Evolutionary conservation across 2,329 filamentous ascomycete genomes (phyloP), one percentile per base, ranked within the genome.

Genomic region (Rosellinia necatrix): DNA sequence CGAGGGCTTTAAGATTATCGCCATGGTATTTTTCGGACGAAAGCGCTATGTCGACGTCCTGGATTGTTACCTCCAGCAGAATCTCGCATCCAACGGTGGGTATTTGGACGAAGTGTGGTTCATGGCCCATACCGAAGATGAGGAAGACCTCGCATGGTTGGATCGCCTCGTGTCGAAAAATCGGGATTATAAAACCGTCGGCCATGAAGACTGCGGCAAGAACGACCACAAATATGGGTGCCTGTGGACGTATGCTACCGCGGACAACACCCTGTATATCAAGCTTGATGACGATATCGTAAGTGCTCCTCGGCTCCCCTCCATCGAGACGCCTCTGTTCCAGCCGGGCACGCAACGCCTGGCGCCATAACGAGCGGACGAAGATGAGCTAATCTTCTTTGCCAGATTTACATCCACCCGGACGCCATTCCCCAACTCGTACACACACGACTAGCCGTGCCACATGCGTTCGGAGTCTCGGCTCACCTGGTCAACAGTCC

Each of bases 401-500:
- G 8, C 19, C 42, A 68, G 66, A 40, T 67, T 35, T 70, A 63
- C 54, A 70, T 70, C 25, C 57, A 74, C 66, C 56, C 59, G 4
- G 66, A 70, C 49, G 73, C 78, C 21, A 81, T 86, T 44, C 76
- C 80, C 2, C 78, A 80, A 3, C 73, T 85, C 6, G 74, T 83
- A 24, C 78, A 79, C 59, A 81, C 79, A 17, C 79, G 79, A 58
- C 66, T 81, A 44, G 72, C 76, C 3, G 74, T 83, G 27, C 79
- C 81, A 6, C 75, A 81, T 34, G 75, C 76, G 22, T 77, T 76
- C 59, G 70, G 78, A 41, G 77, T 84, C 12, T 81, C 80, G 2
- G 81, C 81, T 46, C 84, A 85, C 59, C 73, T 85, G 19, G 71
- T 84, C 60, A 85, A 85, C 58, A 79, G 81, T 44, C 81, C 80